phyloP scores from a whole-genome alignment of 495 filamentous ascomycete genomes.

The Tricharina praecox region DNA sequence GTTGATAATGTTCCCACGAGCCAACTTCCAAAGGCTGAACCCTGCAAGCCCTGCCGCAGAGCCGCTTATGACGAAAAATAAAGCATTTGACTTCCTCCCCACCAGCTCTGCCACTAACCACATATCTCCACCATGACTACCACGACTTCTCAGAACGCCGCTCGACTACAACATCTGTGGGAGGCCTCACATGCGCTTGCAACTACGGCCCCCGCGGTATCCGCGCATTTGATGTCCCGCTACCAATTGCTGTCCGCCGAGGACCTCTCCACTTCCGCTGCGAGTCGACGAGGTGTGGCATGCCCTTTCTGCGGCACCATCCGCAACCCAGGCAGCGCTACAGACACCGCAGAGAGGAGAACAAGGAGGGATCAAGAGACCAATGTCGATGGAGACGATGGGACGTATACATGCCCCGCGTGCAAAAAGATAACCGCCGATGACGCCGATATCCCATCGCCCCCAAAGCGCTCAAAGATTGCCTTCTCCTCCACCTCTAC shows the following conservation, averaged over 20 bases:
- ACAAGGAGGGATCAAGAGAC: not conserved
- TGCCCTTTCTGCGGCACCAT: slow-evolving; percentile 15
- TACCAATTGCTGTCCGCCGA: slow-evolving; percentile 3
- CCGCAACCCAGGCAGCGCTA: slow-evolving; percentile 7
- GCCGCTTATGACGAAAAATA: too few species aligned
- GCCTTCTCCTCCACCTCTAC: too few species aligned
- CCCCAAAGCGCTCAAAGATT: too few species aligned
- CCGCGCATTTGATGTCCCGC: slow-evolving; percentile 15
- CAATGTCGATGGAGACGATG: not conserved
- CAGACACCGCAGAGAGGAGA: not conserved
- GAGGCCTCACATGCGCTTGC: slow-evolving; percentile 15
- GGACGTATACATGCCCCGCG: not conserved
- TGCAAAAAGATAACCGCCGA: not conserved
- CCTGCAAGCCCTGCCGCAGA: too few species aligned
- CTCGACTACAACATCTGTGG: slow-evolving; percentile 10
- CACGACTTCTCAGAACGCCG: slow-evolving; percentile 3
- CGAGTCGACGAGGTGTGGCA: too few species aligned
- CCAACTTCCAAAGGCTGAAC: too few species aligned
- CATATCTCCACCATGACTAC: not conserved
- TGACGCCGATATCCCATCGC: too few species aligned
- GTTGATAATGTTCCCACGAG: too few species aligned
- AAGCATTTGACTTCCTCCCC: too few species aligned
- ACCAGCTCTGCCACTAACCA: too few species aligned
- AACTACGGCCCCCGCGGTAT: slow-evolving; percentile 13
- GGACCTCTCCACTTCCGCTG: too few species aligned